A percentile compares a stretch with the other conserved stretches of the same genome.
Conservation (phyloP, 352 stramenopile species). For the Globisporangium mamillatum region DNA sequence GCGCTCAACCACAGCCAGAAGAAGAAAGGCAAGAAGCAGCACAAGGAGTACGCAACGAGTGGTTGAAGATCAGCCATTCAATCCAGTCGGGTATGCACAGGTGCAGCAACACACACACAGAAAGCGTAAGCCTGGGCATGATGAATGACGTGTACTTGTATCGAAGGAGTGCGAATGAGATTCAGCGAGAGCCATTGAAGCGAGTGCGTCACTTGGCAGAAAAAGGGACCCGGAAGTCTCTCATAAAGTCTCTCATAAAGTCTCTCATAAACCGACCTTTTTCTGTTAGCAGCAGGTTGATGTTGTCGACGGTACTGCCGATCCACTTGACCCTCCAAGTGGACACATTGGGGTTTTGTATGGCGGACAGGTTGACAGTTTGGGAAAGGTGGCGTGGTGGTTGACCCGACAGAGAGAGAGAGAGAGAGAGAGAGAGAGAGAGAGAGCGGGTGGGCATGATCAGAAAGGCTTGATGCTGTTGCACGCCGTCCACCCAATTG, state of each 20-base stretch:
- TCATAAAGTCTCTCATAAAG: slow-evolving; percentile 15
- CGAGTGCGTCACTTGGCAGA: slow-evolving; percentile 7
- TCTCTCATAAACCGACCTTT: slow-evolving; percentile 5
- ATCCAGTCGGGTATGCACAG: neutral
- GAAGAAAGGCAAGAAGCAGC: slow-evolving; percentile 52
- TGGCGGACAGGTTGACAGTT: neutral
- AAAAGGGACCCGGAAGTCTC: slow-evolving; percentile 15
- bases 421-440: neutral
- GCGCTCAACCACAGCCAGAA: slow-evolving; percentile 29
- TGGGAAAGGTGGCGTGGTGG: too few relatives aligned
- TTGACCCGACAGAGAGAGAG: neutral
- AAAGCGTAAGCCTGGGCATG: neutral
- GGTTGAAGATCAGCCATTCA: neutral
- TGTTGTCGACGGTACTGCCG: slow-evolving; percentile 4
- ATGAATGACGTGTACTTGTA: neutral
- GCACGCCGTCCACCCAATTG: neutral
- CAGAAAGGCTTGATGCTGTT: neutral
- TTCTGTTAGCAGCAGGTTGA: neutral
- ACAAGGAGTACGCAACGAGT: neutral
- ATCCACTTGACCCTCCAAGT: neutral
- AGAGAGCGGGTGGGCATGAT: neutral
- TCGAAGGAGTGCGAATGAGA: neutral
- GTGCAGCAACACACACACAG: neutral
- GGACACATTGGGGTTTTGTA: neutral
- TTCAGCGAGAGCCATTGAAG: slow-evolving; percentile 1